Evolutionary conservation across 2,329 filamentous ascomycete species (phyloP).

Genomic region (Emergomyces pasteurianus): DNA sequence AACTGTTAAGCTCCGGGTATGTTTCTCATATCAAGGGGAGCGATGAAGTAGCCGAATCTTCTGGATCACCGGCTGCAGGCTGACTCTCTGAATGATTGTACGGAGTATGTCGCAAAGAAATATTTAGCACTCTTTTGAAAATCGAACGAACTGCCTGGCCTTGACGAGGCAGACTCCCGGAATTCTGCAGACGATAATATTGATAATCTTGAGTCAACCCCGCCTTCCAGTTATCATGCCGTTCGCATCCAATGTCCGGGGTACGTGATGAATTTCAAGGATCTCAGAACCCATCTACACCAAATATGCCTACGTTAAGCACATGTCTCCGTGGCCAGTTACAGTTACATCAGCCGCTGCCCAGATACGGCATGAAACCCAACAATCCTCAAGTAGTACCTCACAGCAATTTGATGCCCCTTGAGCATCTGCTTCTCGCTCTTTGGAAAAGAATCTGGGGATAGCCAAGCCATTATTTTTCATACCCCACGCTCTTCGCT

Average conservation of each 20-base stretch:
- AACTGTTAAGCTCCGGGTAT: neutral
- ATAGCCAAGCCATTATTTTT: neutral
- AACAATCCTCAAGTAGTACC: neutral
- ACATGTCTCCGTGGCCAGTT: neutral
- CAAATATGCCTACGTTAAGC: neutral
- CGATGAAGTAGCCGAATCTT: neutral
- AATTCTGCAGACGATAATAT: neutral
- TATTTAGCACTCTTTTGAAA: too few relatives aligned
- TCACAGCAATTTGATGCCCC: neutral
- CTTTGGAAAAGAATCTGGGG: neutral
- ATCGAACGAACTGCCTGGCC: neutral
- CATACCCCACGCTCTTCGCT: neutral
- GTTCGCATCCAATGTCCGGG: neutral
- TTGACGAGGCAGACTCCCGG: neutral
- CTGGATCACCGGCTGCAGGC: neutral
- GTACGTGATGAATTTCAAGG: neutral
- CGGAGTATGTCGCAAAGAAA: too few relatives aligned
- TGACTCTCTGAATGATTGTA: neutral
- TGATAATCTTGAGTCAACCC: neutral
- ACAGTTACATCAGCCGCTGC: neutral
- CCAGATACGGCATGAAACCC: neutral
- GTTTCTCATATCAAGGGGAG: neutral
- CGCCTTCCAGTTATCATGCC: neutral
- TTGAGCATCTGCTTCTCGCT: neutral
- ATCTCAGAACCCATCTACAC: neutral